A percentile compares a stretch with the other conserved stretches of the same genome.
Evolutionary conservation across 352 stramenopile species (phyloP).

Genomic region (Phytophthora sp.): DNA sequence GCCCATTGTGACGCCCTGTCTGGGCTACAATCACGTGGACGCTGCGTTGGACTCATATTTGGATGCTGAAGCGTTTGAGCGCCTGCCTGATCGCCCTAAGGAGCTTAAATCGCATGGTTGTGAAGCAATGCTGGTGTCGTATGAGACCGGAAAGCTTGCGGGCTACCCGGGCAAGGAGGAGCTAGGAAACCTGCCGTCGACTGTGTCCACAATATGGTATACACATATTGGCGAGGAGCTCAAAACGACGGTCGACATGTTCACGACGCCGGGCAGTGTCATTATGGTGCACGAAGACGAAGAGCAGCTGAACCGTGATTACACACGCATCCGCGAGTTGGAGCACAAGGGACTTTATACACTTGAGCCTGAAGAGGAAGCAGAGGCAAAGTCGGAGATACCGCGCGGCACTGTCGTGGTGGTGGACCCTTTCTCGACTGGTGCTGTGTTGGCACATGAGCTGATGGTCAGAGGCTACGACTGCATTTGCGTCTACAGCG

Average conservation of each 20-base stretch:
- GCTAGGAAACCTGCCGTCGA: constrained; percentile 88
- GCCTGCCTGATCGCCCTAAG: constrained; percentile 51
- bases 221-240: constrained; percentile 67
- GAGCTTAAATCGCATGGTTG: constrained; percentile 83
- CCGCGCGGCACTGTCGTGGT: constrained; percentile 88
- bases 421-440: constrained; percentile 96
- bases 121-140: constrained; percentile 93
- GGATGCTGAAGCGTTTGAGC: constrained; percentile 67
- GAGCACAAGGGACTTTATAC: constrained; percentile 77
- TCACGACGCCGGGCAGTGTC: constrained; percentile 86
- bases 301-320: constrained; percentile 81
- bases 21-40: constrained; percentile 94
- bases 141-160: constrained; percentile 84
- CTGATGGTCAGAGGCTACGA: constrained; percentile 91
- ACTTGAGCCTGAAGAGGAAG: constrained; percentile 34
- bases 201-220: constrained; percentile 81
- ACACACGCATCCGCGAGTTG: constrained; percentile 84
- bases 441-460: constrained; percentile 93
- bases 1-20: constrained; percentile 88
- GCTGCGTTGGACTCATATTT: constrained; percentile 89
- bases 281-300: constrained; percentile 84
- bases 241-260: constrained; percentile 89
- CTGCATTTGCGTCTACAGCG: constrained; percentile 89
- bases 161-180: constrained; percentile 86
- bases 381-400: constrained; percentile 8